A percentile compares a stretch with the other conserved stretches of the same genome.
Evolutionary conservation across 169 alveolate genomes (phyloP).

Genomic region (Eimeria acervulina): DNA sequence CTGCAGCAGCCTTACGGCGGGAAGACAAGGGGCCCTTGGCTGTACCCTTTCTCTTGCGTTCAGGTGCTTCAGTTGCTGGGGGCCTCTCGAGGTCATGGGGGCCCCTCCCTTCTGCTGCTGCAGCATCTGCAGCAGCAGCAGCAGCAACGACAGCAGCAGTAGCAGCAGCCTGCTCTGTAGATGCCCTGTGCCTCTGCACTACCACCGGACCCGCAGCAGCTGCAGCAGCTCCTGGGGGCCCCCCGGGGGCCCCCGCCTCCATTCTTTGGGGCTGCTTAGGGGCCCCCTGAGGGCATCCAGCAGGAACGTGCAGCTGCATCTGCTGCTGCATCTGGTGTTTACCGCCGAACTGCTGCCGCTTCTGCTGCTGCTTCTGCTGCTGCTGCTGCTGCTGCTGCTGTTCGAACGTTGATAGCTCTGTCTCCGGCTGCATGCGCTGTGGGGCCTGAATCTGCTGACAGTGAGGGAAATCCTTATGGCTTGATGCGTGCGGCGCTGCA

Average conservation of each 20-base stretch:
- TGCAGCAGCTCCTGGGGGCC: neutral
- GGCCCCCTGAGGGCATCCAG: neutral
- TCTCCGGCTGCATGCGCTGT: neutral
- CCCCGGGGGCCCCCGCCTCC: neutral
- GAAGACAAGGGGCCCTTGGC: neutral
- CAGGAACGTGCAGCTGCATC: neutral
- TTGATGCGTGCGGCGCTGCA: neutral
- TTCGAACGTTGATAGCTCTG: neutral
- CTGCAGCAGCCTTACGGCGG: neutral
- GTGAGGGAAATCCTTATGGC: neutral
- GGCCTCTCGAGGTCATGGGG: neutral
- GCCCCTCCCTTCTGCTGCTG: conserved; percentile 38
- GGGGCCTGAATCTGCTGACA: neutral
- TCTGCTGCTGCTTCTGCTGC: conserved; percentile 22
- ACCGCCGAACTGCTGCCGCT: neutral
- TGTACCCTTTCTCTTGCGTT: neutral
- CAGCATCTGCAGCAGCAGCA: conserved; percentile 53
- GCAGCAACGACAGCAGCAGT: conserved; percentile 69
- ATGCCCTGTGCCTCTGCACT: conserved; percentile 51
- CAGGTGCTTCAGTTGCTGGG: neutral
- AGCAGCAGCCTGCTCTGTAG: conserved; percentile 57
- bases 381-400: neutral
- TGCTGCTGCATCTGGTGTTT: conserved; percentile 17
- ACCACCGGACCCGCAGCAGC: neutral
- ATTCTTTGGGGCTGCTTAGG: neutral